Evolutionary conservation across 2,329 filamentous ascomycete species (phyloP).

Genomic region (Stemphylium lycopersici): DNA sequence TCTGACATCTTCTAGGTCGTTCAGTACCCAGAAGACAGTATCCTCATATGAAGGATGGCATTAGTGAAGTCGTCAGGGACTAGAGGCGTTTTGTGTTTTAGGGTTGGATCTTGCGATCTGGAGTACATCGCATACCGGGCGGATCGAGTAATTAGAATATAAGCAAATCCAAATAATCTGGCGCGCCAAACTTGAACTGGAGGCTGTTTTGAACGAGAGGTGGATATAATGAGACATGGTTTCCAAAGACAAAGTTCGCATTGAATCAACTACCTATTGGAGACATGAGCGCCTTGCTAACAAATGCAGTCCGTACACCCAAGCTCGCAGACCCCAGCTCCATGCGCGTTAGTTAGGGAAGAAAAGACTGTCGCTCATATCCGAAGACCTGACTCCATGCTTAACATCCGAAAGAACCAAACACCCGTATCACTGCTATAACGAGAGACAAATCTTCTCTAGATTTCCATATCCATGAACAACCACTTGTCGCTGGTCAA

Average conservation of each 20-base stretch:
- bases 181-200: not conserved
- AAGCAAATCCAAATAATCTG: not conserved
- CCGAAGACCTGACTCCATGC: no score
- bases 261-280: not conserved
- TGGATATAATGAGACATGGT: not conserved
- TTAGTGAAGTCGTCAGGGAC: not conserved
- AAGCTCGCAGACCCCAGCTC: conserved; percentile 6
- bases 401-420: not conserved
- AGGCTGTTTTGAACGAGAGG: no score
- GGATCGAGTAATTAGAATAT: not conserved
- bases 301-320: conserved; percentile 1
- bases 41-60: not conserved
- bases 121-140: not conserved
- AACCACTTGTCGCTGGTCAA: conserved; percentile 77
- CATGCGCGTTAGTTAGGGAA: not conserved
- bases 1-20: no score
- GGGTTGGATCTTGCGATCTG: not conserved
- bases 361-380: no score
- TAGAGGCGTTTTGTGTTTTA: not conserved
- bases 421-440: conserved; percentile 1
- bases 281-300: conserved; percentile 4
- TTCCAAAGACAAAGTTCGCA: not conserved
- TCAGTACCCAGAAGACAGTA: not conserved
- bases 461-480: conserved; percentile 88
- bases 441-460: conserved; percentile 1